A percentile compares a stretch with the other conserved stretches of the same genome.
phyloP scores from a whole-genome alignment of 1,139 yeast species.

The Kodamaea suecica region DNA sequence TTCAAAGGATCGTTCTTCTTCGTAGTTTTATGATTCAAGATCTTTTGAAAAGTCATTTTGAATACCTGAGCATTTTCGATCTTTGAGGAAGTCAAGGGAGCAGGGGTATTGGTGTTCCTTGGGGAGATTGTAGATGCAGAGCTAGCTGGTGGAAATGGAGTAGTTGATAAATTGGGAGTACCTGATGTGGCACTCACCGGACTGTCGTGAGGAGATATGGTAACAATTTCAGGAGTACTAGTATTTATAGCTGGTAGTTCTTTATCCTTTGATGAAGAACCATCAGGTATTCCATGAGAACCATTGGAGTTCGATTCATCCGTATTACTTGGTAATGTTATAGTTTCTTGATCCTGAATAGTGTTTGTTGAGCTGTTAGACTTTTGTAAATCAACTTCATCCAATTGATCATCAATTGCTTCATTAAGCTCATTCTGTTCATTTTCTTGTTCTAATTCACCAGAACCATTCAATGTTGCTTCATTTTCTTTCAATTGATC shows the following conservation, averaged over 20 bases:
- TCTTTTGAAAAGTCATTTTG: constrained; percentile 37
- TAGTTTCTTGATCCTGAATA: no score
- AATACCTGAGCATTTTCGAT: constrained; percentile 41
- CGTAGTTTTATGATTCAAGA: constrained; percentile 37
- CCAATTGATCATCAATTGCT: constrained; percentile 7
- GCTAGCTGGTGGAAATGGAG: neutral
- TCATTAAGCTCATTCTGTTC: no score
- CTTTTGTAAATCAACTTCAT: constrained; percentile 6
- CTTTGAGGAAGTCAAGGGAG: no score
- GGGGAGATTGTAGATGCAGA: constrained; percentile 1
- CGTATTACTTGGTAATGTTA: no score
- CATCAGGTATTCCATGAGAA: no score
- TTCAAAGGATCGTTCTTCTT: constrained; percentile 38
- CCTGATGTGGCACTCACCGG: constrained; percentile 1
- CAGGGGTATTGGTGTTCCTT: neutral
- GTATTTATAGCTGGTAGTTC: neutral
- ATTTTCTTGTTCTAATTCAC: no score
- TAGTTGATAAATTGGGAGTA: neutral
- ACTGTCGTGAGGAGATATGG: neutral
- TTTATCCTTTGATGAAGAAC: neutral
- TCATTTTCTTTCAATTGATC: no score
- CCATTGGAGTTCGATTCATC: no score
- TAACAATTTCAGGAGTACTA: neutral
- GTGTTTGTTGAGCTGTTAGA: constrained; percentile 1
- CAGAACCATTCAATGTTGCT: no score